These are phyloP conservation scores for Talaromyces sp. DNA, from an alignment of 2,329 filamentous ascomycete genomes.

Conservation along the genomic window DNA sequence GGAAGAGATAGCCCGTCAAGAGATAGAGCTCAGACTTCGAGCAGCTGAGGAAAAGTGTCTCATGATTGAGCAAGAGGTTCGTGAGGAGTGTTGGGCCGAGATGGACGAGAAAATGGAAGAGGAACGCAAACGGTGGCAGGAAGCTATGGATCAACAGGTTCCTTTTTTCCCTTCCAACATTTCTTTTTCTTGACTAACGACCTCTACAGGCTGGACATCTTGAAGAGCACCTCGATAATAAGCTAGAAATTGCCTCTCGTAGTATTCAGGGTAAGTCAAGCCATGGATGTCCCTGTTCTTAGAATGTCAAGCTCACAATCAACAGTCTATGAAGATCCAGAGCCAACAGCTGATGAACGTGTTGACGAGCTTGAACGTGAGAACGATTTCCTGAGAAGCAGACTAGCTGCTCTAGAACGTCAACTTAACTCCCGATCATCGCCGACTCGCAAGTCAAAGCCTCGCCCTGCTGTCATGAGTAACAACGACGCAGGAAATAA, in stretches of 20 bases:
- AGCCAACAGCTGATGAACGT: conserved; percentile 53
- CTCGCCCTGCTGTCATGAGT: conserved; percentile 17
- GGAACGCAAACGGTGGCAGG: conserved; percentile 79
- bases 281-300: conserved; percentile 16
- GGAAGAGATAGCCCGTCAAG: conserved; percentile 66
- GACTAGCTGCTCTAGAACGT: conserved; percentile 62
- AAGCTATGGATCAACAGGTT: conserved; percentile 70
- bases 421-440: conserved; percentile 64
- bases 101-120: conserved; percentile 74
- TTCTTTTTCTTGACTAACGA: conserved; percentile 18
- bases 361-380: conserved; percentile 66
- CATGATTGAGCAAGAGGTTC: conserved; percentile 75
- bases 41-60: conserved; percentile 63
- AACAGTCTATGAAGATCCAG: conserved; percentile 47
- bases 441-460: conserved; percentile 54
- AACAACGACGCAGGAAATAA: conserved; percentile 24
- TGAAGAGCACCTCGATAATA: conserved; percentile 83
- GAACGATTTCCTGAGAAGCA: conserved; percentile 65
- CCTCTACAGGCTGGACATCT: conserved; percentile 56
- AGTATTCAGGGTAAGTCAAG: conserved; percentile 46
- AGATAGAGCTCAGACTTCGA: conserved; percentile 69
- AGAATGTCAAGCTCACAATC: background rate
- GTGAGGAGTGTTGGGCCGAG: conserved; percentile 83
- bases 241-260: conserved; percentile 69
- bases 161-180: background rate